A percentile compares a stretch with the other conserved stretches of the same genome.
Evolutionary conservation across 2,329 filamentous ascomycete genomes (phyloP).

Genomic region (Curvularia spicifera): DNA sequence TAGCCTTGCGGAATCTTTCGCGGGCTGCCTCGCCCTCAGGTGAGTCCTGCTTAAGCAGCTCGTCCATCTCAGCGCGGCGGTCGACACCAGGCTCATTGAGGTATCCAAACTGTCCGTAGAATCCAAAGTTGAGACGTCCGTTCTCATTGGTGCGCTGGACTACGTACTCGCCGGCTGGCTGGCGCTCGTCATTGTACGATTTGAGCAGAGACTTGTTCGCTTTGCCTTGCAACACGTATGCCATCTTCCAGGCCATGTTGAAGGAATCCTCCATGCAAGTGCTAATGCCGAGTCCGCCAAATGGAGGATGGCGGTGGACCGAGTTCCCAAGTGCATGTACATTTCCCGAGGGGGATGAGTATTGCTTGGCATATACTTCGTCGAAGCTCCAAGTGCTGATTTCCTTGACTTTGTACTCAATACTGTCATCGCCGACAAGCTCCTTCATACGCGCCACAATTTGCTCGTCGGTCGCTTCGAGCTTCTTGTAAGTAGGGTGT

Average conservation of each 20-base stretch:
- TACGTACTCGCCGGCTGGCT: constrained; percentile 9
- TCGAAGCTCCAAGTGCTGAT: constrained; percentile 12
- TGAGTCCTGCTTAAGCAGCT: constrained; percentile 3
- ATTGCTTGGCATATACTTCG: constrained; percentile 9
- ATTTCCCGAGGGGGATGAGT: constrained; percentile 3
- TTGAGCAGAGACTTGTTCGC: constrained; percentile 5
- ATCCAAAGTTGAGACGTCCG: constrained; percentile 6
- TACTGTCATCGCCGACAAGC: constrained; percentile 6
- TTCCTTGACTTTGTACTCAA: constrained; percentile 11
- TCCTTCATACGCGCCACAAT: constrained; percentile 10
- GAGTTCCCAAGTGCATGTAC: constrained; percentile 11
- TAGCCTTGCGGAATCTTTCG: constrained; percentile 1
- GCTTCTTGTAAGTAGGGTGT: constrained; percentile 8
- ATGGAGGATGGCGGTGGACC: constrained; percentile 57
- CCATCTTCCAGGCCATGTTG: constrained; percentile 61
- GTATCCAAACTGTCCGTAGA: constrained; percentile 5
- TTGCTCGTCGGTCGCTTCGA: constrained; percentile 8
- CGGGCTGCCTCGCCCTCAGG: constrained; percentile 4
- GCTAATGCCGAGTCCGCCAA: constrained; percentile 72
- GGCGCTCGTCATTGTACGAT: constrained; percentile 8
- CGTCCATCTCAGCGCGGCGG: not conserved
- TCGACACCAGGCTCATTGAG: not conserved
- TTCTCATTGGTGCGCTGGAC: constrained; percentile 15
- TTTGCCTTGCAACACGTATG: constrained; percentile 5
- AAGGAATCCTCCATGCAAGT: constrained; percentile 68